Evolutionary conservation across 2,329 filamentous ascomycete genomes (phyloP).

Genomic region (Colletotrichum filicis): DNA sequence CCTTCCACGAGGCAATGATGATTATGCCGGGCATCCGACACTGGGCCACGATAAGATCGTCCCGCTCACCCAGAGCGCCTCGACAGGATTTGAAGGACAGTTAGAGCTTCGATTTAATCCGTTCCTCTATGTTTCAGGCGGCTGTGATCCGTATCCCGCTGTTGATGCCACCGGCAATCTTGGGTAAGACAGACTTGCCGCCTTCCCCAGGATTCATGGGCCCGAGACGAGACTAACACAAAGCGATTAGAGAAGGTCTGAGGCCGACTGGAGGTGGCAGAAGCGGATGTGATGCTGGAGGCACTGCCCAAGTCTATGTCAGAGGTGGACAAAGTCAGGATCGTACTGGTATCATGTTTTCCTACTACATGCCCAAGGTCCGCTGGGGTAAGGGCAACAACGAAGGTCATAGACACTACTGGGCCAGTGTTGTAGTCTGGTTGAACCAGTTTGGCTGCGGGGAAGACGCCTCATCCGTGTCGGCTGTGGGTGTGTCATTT

Average conservation of each 20-base stretch:
- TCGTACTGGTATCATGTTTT: neutral
- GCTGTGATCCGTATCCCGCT: neutral
- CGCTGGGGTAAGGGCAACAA: neutral
- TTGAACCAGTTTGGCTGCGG: neutral
- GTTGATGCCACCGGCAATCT: neutral
- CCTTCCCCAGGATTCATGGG: neutral
- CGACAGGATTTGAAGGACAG: neutral
- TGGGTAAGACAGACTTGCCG: neutral
- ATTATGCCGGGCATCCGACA: neutral
- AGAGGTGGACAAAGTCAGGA: neutral
- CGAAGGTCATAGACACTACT: neutral
- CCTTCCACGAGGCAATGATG: neutral
- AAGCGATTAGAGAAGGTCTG: neutral
- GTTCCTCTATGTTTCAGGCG: neutral
- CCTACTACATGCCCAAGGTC: slow-evolving; percentile 4
- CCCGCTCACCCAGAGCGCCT: neutral
- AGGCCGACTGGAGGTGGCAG: neutral
- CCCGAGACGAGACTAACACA: neutral
- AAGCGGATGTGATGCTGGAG: neutral
- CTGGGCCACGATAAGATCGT: neutral
- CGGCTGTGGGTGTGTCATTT: slow-evolving; percentile 2
- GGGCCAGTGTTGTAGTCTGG: slow-evolving; percentile 7
- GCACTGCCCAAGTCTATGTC: neutral
- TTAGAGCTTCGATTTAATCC: slow-evolving; percentile 3
- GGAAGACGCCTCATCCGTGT: neutral